phyloP scores from a whole-genome alignment of 768 basidiomycete species.

The Pseudohyphozyma bogoriensis region DNA sequence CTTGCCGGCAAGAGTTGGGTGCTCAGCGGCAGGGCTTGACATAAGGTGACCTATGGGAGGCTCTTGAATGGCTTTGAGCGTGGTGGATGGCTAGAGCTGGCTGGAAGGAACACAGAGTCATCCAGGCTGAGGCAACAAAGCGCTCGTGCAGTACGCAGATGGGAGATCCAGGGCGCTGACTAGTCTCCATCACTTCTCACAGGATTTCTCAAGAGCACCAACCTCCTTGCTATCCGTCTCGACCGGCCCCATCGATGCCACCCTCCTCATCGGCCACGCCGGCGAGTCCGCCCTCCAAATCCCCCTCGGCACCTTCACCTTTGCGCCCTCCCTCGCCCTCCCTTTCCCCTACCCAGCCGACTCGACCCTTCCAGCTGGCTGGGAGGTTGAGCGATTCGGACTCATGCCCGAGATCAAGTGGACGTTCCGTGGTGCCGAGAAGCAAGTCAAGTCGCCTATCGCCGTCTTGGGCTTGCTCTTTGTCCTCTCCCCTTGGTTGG shows the following conservation, averaged over 20 bases:
- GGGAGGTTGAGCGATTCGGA: conserved; percentile 26
- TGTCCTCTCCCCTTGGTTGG: conserved; percentile 25
- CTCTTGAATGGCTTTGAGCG: neutral
- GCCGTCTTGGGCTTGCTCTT: conserved; percentile 13
- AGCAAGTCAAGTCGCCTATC: neutral
- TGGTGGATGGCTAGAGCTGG: too few relatives aligned
- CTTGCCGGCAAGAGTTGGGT: too few relatives aligned
- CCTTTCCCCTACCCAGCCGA: conserved; percentile 19
- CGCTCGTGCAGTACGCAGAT: neutral
- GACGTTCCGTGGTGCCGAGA: conserved; percentile 23
- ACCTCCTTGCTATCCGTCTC: conserved; percentile 20
- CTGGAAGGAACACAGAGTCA: too few relatives aligned
- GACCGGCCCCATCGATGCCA: conserved; percentile 11
- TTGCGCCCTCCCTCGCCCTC: conserved; percentile 10
- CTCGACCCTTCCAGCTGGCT: conserved; percentile 15
- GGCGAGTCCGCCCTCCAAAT: conserved; percentile 3
- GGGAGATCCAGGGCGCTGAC: too few relatives aligned
- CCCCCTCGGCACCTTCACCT: conserved; percentile 16
- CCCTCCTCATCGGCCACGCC: conserved; percentile 19
- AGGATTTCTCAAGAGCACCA: conserved; percentile 24
- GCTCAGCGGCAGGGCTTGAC: neutral
- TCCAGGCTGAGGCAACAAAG: too few relatives aligned
- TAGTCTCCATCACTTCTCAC: neutral
- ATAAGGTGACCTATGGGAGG: neutral
- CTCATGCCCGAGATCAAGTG: conserved; percentile 11